Evolutionary conservation across 345 rosid species (phyloP).

Genomic region (Populus pruinosa): DNA sequence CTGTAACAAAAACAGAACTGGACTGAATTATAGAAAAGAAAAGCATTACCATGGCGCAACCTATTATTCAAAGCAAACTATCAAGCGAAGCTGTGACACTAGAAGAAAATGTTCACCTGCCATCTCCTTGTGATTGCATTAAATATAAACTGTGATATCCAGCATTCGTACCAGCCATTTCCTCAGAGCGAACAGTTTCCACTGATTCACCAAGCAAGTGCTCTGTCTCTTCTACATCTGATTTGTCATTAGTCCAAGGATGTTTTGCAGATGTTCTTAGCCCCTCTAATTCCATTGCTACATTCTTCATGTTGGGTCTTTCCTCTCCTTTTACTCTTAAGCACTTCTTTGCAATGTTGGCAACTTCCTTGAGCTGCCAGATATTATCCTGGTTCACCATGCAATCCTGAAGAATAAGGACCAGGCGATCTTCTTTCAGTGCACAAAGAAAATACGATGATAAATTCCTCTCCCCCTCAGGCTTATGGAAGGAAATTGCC

Average conservation of each 20-base stretch:
- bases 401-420: not conserved
- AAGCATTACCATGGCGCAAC: too few relatives aligned
- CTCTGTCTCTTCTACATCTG: constrained; percentile 20
- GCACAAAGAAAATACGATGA: not conserved
- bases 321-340: not conserved
- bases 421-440: not conserved
- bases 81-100: too few relatives aligned
- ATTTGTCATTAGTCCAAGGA: too few relatives aligned
- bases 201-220: constrained; percentile 11
- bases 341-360: constrained; percentile 2
- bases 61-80: too few relatives aligned
- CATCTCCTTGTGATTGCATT: not conserved
- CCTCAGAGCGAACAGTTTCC: not conserved
- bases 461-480: not conserved
- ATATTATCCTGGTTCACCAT: not conserved
- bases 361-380: not conserved
- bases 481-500: not conserved
- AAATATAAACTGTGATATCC: constrained; percentile 15
- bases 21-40: too few relatives aligned
- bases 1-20: too few relatives aligned
- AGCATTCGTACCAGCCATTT: not conserved
- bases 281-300: constrained; percentile 5
- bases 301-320: constrained; percentile 4
- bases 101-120: too few relatives aligned
- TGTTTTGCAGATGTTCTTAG: not conserved